Base-by-base conservation (phyloP, 768 basidiomycete genomes). In the Collybia mongolica region DNA sequence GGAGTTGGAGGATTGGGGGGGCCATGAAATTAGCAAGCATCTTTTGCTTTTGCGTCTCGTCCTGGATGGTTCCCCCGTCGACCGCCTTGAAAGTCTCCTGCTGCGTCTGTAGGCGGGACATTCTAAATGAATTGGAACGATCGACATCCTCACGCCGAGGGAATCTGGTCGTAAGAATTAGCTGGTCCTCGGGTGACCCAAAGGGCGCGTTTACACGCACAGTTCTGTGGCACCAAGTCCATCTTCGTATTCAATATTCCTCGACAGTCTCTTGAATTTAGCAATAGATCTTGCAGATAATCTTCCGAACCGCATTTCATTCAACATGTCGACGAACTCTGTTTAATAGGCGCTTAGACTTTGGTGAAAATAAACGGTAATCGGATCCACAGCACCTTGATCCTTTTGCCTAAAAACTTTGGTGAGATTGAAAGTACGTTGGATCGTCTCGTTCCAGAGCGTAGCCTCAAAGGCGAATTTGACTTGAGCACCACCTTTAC, bases 291-390 rank as follows among this genome's bases (percentile, higher is more conserved):
- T 69, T 2, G 61, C 53, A 0, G 84, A 78, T 26, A 98, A 68
- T 15, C 58, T 70, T 2, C 97, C 97, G 58, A 93, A 96, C 14
- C 97, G 84, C 97, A 98, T 98, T 66, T 98, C 94, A 63, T 98
- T 99, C 44, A 98, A 74, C 93, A 98, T 98, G 65, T 91, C 79
- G 44, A 99, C 82, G 62, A 99, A 98, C 46, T 84, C 93, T 93
- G 63, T 28, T 46, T 36, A 24, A 18, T 35, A 51, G 39, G 26
- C 9, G 17, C 11, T 35, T 24, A 32, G n/a, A 20, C 26, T 8
- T 17, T 18, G 22, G 17, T 35, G 46, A 3, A 7, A 23, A 26
- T 23, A 20, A 14, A 37, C 22, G 11, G 9, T 42, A 54, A 17
- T 36, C 81, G 45, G 26, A 28, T 32, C 32, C 11, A 14, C 9